Conservation (phyloP, 2,329 filamentous ascomycete species). For the Zopfia rhizophila region DNA sequence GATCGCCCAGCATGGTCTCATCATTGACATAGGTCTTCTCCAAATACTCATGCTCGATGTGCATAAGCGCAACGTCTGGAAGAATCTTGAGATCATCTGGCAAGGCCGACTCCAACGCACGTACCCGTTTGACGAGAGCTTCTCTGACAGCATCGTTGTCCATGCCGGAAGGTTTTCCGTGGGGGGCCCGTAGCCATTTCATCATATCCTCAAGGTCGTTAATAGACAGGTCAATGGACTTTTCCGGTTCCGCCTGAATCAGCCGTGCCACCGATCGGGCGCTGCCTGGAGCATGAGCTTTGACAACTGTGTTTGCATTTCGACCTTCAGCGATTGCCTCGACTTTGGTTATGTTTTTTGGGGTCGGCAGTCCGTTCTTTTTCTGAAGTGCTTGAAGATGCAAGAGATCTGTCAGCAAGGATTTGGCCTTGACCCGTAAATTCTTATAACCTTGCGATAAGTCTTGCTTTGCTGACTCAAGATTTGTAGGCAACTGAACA, state of each 20-base stretch:
- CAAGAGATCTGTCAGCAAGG: constrained; percentile 35
- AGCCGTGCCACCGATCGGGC: constrained; percentile 35
- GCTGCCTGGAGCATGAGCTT: constrained; percentile 23
- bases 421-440: constrained; percentile 35
- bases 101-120: constrained; percentile 33
- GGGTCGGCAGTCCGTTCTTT: constrained; percentile 31
- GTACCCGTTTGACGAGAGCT: constrained; percentile 38
- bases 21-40: constrained; percentile 46
- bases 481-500: constrained; percentile 23
- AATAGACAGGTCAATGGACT: constrained; percentile 32
- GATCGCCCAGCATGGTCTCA: constrained; percentile 48
- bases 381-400: constrained; percentile 38
- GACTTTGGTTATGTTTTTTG: constrained; percentile 29
- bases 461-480: constrained; percentile 35
- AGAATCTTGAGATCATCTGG: constrained; percentile 38
- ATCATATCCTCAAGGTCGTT: constrained; percentile 39
- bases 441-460: constrained; percentile 35
- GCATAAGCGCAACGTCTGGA: constrained; percentile 46
- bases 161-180: constrained; percentile 22
- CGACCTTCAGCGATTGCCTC: constrained; percentile 31
- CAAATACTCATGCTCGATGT: constrained; percentile 48
- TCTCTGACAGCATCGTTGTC: constrained; percentile 37
- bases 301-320: background rate
- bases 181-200: constrained; percentile 30
- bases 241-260: constrained; percentile 31